Evolutionary conservation across 371 early-diverging fungal species (phyloP), one percentile per base, ranked within the genome.

Genomic region (Mucor sp.): DNA sequence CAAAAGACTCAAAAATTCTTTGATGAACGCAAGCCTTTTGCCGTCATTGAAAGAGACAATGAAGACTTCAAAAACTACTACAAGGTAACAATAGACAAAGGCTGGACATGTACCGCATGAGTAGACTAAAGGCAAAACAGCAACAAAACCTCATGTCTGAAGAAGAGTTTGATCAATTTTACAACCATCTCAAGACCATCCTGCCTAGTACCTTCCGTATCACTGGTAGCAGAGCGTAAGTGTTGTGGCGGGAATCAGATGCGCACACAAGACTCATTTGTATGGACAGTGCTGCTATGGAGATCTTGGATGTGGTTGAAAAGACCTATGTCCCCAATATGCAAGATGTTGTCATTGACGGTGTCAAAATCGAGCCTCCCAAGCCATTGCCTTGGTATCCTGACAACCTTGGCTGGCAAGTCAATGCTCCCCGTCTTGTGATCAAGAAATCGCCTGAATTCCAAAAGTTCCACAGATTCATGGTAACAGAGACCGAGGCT

Each of bases 171-270:
- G 87, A 88, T 5, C 63, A 67, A 55, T 91, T 95, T 67, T 86
- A 90, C 72, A 78, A 83, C 30, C 62, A 74, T 7, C 81, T 94
- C 72, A 80, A 87, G 74, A 82, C 76, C 33, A 78, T 85, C 27
- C 85, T 99, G 53, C 99, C 99, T 9, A 91, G 92, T 39, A 91
- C 94, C 33, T 99, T 97, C 78, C 88, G 99, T 64, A 91, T 99
- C 70, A 95, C 97, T 1, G 97, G 96, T 21, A 93, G 91, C 41
- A 84, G 94, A 74, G 80, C 85, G 92, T 91, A 74, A 62, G 79
- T 74, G 69, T 11, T 3, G 47, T 47, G 5, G 25, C 30, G 62
- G 11, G 14, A 37, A 14, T 37, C 39, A 15, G 12, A 33, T 7
- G 7, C 7, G 33, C 33, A 30, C 33, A 33, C 3, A 7, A 7